phyloP scores from a whole-genome alignment of 305 asterid species.

The Stenogyne calaminthoides region DNA sequence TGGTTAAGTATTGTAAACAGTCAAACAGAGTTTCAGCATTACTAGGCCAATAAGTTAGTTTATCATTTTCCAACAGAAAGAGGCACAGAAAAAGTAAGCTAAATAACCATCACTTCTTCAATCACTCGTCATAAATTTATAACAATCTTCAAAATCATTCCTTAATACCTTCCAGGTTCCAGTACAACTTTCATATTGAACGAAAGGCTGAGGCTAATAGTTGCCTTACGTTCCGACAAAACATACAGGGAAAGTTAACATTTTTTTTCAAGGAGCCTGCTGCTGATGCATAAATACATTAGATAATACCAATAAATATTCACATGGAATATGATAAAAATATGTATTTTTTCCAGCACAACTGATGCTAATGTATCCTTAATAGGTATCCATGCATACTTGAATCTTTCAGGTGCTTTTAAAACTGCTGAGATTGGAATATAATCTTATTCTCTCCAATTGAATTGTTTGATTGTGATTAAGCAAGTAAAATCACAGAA shows the following conservation, averaged over 20 bases:
- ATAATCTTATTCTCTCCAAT: background rate
- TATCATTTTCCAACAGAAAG: background rate
- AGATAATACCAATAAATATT: background rate
- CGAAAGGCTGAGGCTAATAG: background rate
- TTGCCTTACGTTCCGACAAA: background rate
- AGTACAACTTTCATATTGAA: background rate
- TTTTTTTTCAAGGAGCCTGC: background rate
- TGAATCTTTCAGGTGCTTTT: background rate
- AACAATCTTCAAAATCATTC: background rate
- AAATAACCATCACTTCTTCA: background rate
- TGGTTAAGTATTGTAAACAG: background rate
- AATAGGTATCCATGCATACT: background rate
- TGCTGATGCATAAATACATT: background rate
- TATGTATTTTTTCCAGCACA: background rate
- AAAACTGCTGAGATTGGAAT: background rate
- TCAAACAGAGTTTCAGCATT: background rate
- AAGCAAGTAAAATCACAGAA: slow-evolving; percentile 13
- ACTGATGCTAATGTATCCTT: background rate
- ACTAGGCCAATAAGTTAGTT: background rate
- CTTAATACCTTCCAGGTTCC: background rate
- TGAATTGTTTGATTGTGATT: background rate
- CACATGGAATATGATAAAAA: background rate
- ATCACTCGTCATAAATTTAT: background rate
- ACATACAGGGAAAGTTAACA: background rate
- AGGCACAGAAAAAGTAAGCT: background rate